Base-by-base conservation (phyloP, 352 stramenopile genomes). In the Phytophthora crassamura region DNA sequence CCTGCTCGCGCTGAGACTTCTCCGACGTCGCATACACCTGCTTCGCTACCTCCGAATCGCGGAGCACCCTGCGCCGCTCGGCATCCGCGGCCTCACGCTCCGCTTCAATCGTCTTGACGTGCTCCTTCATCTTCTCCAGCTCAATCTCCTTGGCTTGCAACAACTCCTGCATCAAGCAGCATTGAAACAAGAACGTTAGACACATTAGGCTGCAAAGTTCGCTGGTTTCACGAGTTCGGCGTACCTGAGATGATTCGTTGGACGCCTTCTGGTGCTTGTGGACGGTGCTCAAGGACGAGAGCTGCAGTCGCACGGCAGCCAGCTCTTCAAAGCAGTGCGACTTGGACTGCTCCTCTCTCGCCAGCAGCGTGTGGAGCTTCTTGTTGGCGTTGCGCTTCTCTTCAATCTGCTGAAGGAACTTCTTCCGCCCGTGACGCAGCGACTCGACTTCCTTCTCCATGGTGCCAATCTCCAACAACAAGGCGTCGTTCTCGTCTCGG, bases 191-290 rank as follows among this genome's bases (percentile, higher is more conserved):
- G 10, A 12, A 38, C 30, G 38, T 61, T 22, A 70, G 40, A 25
- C 22, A 25, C 22, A 25, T 25, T 25, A 25, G 22, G 22, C 22
- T 25, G 22, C 22, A 25, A 25, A 25, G 22, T 25, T 25, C 22
- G 22, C 22, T 25, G 22, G 3, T 25, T 25, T 25, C 22, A 25
- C 22, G 3, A 25, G 22, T 8, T 25, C 15, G 15, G 35, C 54
- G 14, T 66, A 91, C 85, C 75, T 91, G 89, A 11, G 83, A 65
- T 28, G 78, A 69, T 30, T 93, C 77, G 28, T 93, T 80, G 14
- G 82, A 79, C 11, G 75, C 54, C 46, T 92, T 92, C 55, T 95
- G 87, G 38, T 93, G 83, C 38, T 82, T 89, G 62, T 95, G 87
- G 9, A 95, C 82, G 9, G 81, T 80, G 11, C 73, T 82, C 20